Conservation (phyloP, 768 basidiomycete species). For the Nevesoporus exiguus region DNA sequence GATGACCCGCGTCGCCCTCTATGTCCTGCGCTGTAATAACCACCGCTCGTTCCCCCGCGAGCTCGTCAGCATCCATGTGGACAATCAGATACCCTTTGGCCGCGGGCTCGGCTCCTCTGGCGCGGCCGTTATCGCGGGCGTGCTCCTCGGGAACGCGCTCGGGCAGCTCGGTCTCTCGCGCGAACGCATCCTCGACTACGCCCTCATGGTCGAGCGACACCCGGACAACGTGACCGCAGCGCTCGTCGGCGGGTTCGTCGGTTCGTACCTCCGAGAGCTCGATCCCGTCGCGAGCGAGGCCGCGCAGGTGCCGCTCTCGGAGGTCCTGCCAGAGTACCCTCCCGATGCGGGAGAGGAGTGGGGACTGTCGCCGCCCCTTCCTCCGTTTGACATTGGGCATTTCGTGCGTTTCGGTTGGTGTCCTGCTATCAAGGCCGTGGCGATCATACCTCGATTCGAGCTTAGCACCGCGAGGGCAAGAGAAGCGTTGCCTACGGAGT, state of each 20-base stretch:
- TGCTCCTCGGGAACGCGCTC: constrained; percentile 82
- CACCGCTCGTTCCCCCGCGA: constrained; percentile 73
- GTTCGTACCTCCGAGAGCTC: constrained; percentile 90
- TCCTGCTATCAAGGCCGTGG: constrained; percentile 81
- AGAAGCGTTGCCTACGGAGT: constrained; percentile 77
- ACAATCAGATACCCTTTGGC: constrained; percentile 97
- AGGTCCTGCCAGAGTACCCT: constrained; percentile 95
- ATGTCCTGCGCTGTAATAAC: constrained; percentile 88
- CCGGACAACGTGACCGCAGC: constrained; percentile 99
- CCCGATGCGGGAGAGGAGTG: constrained; percentile 88
- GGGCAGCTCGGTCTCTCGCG: constrained; percentile 67
- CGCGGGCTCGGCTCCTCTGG: constrained; percentile 97
- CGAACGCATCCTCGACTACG: constrained; percentile 86
- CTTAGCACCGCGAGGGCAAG: constrained; percentile 94
- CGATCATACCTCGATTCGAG: constrained; percentile 94
- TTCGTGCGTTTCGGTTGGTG: constrained; percentile 90
- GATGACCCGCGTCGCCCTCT: constrained; percentile 94
- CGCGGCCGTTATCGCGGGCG: constrained; percentile 97
- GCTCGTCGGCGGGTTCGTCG: constrained; percentile 94
- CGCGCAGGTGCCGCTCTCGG: constrained; percentile 88
- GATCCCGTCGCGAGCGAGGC: constrained; percentile 77
- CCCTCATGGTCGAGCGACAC: constrained; percentile 98
- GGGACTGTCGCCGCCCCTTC: constrained; percentile 84
- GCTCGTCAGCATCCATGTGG: constrained; percentile 62
- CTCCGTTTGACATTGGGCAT: constrained; percentile 90